These are phyloP conservation scores for Melastoma malabathricum DNA, from an alignment of 345 rosid genomes.

Conservation along the genomic window DNA sequence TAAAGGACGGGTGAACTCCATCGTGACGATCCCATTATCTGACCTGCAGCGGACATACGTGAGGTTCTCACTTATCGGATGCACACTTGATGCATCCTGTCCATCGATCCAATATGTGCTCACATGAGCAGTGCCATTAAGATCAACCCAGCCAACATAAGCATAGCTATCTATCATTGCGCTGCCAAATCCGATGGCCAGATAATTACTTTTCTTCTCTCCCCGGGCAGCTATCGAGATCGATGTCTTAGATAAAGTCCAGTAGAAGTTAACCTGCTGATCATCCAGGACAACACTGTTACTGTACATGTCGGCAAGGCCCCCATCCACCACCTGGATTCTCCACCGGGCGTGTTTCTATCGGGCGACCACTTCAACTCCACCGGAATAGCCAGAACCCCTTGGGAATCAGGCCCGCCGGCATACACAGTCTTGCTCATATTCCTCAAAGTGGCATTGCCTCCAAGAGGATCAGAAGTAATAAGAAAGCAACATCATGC, in stretches of 20 bases:
- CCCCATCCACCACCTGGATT: conserved; percentile 93
- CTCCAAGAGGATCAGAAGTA: conserved; percentile 82
- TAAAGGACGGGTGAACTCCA: conserved; percentile 75
- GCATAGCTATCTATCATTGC: conserved; percentile 73
- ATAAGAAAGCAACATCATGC: conserved; percentile 59
- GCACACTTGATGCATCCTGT: conserved; percentile 53
- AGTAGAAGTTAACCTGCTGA: conserved; percentile 92
- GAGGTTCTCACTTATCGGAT: conserved; percentile 64
- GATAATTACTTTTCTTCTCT: conserved; percentile 88
- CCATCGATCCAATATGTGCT: conserved; percentile 86
- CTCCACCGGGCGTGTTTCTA: conserved; percentile 95
- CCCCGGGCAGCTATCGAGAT: conserved; percentile 87
- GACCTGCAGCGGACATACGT: conserved; percentile 81
- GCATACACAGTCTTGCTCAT: conserved; percentile 63
- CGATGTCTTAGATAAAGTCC: conserved; percentile 56
- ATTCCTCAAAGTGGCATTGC: conserved; percentile 81
- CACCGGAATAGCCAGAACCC: conserved; percentile 59
- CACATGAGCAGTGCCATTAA: conserved; percentile 57
- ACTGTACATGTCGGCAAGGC: conserved; percentile 88
- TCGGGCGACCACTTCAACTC: conserved; percentile 80
- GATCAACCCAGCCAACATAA: conserved; percentile 87
- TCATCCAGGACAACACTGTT: conserved; percentile 79
- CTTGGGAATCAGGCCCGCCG: conserved; percentile 83
- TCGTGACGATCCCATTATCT: conserved; percentile 81
- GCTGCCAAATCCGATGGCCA: conserved; percentile 77